Evolutionary conservation across 257 asterid genomes (phyloP).

Genomic region (Cinchona pubescens): DNA sequence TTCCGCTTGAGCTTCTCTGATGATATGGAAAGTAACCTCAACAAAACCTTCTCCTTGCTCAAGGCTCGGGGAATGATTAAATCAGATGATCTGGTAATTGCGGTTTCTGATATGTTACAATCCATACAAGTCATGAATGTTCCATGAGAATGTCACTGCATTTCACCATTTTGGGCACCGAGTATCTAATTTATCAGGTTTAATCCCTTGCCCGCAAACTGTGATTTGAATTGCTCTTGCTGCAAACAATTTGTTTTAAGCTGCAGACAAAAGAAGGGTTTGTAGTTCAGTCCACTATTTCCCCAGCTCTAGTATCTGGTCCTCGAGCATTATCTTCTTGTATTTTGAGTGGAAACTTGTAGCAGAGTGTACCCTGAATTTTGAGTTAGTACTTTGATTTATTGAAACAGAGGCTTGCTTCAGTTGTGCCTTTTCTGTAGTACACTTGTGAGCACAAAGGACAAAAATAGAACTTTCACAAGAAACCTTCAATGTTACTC

Average conservation of each 20-base stretch:
- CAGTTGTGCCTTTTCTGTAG: background rate
- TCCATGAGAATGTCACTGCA: constrained; percentile 43
- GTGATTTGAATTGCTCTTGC: background rate
- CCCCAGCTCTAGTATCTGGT: background rate
- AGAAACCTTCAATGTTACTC: background rate
- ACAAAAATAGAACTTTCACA: background rate
- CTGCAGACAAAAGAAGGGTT: background rate
- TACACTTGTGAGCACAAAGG: background rate
- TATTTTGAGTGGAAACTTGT: background rate
- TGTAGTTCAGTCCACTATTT: background rate
- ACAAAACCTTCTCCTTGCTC: constrained; percentile 82
- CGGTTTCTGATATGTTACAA: constrained; percentile 94
- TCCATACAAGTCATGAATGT: constrained; percentile 98
- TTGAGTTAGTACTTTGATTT: constrained; percentile 3
- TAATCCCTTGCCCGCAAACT: background rate
- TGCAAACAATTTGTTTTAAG: constrained; percentile 8
- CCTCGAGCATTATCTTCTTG: background rate
- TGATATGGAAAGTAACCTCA: constrained; percentile 92
- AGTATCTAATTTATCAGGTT: background rate
- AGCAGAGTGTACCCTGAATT: background rate
- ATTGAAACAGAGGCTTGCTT: background rate
- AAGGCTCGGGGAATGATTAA: constrained; percentile 94
- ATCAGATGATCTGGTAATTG: constrained; percentile 86
- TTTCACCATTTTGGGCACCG: background rate
- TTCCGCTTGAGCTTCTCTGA: constrained; percentile 91